Evolutionary conservation across 164 flowering plant genomes (phyloP), one percentile per base, ranked within the genome.

Genomic region (Kingdonia uniflora): DNA sequence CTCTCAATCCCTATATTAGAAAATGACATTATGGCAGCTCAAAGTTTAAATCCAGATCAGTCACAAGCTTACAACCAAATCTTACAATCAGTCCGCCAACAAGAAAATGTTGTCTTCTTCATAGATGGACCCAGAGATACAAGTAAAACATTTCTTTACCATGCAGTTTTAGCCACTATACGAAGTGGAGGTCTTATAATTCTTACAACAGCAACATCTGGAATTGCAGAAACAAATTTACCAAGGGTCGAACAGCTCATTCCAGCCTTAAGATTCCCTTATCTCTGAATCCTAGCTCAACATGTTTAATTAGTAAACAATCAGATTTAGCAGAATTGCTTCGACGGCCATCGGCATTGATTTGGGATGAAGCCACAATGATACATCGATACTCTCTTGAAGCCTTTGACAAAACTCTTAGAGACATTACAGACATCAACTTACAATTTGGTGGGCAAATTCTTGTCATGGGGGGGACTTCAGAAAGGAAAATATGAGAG

Each of bases 171-270:
- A 0, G 65, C 52, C 14, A 6, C 24, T 2, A 0, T 67, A 19
- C 29, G 68, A 26, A 23, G n/a, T 12, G 5, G 33, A 20, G 52
- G 58, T 5, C 2, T 2, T 8, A 60, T 29, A 64, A 2, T 60
- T 1, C 1, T 71, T 11, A 58, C 65, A 19, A 54, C 22, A 0
- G 50, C 63, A 0, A 19, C 68, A 3, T 64, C 44, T 0, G 62
- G 73, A 0, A 45, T 72, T 14, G 58, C 40, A 0, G 51, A 68
- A 23, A 53, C 62, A 0, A 44, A 52, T 1, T 6, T 69, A 0
- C 67, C 61, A 0, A 45, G 66, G 69, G 71, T 11, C n/a, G 58
- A 13, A 69, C 69, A 1, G 50, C 76, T 2, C 69, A 69, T 37
- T 73, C 62, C 16, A 14, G 64, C 0, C 65, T 72, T 13, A 65